Conservation (phyloP, 768 basidiomycete genomes). For the Trametes cubensis region DNA sequence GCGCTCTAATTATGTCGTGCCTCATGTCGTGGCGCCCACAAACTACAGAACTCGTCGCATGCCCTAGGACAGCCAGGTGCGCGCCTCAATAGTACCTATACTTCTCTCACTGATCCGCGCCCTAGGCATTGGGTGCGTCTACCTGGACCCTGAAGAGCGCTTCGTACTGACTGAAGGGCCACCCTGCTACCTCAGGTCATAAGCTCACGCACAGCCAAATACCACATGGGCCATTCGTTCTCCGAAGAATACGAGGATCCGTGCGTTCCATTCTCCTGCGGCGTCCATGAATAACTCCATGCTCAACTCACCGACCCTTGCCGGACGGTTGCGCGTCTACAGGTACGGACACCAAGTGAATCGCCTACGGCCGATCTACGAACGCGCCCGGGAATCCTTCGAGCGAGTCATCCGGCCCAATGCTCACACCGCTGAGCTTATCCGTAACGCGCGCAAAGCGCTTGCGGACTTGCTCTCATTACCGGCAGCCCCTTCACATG, state of each 20-base stretch:
- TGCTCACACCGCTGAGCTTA: conserved; percentile 46
- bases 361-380: conserved; percentile 58
- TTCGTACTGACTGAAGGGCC: neutral
- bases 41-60: conserved; percentile 72
- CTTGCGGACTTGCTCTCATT: conserved; percentile 37
- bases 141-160: neutral
- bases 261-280: conserved; percentile 43
- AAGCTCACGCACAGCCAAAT: conserved; percentile 65
- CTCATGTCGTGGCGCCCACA: conserved; percentile 29
- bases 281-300: neutral
- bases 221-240: conserved; percentile 61
- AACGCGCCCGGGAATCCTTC: conserved; percentile 51
- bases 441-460: conserved; percentile 52
- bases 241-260: conserved; percentile 61
- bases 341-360: conserved; percentile 60
- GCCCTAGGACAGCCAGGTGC: conserved; percentile 67
- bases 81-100: neutral
- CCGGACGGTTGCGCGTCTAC: neutral
- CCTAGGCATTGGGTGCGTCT: conserved; percentile 63
- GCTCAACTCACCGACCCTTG: neutral
- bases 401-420: conserved; percentile 56
- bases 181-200: conserved; percentile 46
- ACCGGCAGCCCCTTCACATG: neutral
- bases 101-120: conserved; percentile 18
- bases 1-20: neutral